phyloP scores from a whole-genome alignment of 2,329 filamentous ascomycete genomes.

The Corinectria fuckeliana region DNA sequence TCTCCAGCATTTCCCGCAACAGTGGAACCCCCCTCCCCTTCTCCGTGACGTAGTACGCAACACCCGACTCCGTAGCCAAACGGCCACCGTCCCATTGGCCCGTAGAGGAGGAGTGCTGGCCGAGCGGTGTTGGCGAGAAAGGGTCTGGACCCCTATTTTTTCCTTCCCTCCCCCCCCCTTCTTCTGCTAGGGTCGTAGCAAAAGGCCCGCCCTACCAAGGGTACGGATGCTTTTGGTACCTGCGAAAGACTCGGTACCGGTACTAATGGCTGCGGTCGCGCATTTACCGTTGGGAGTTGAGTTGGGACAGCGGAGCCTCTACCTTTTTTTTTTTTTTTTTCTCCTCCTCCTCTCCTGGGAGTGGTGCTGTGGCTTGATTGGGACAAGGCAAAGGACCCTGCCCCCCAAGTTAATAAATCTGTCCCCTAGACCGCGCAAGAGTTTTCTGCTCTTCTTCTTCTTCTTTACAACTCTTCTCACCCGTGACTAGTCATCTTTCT shows the following conservation, averaged over 20 bases:
- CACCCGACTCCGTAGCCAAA: slow-evolving; percentile 19
- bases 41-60: background rate
- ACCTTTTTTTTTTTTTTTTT: background rate
- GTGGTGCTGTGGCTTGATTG: slow-evolving; percentile 32
- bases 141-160: slow-evolving; percentile 36
- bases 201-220: no score
- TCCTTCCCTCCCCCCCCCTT: background rate
- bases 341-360: no score
- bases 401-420: slow-evolving; percentile 20
- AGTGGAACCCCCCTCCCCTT: slow-evolving; percentile 15
- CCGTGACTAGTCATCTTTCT: slow-evolving; percentile 5
- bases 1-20: slow-evolving; percentile 35
- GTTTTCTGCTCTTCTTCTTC: slow-evolving; percentile 5
- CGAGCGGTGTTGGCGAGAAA: background rate
- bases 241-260: no score
- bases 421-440: background rate
- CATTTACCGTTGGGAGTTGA: no score
- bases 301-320: slow-evolving; percentile 16
- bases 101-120: no score
- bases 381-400: slow-evolving; percentile 26
- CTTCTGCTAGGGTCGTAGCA: no score
- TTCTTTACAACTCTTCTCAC: background rate
- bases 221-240: no score
- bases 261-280: no score
- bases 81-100: slow-evolving; percentile 27